Evolutionary conservation across 768 basidiomycete genomes (phyloP), one percentile per base, ranked within the genome.

Genomic region (Macrolepiota albuminosa): DNA sequence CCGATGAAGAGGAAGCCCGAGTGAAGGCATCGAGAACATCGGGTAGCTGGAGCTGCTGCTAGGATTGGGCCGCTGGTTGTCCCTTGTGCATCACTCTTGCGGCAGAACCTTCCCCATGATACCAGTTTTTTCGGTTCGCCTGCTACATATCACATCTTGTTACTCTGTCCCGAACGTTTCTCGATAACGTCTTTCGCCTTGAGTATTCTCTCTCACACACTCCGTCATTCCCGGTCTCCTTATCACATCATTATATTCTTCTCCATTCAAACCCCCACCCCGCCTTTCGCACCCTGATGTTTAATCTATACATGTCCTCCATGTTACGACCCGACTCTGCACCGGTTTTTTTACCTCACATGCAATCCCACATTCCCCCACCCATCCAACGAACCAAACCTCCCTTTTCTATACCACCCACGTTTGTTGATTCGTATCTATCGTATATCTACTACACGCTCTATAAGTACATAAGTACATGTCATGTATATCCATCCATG

Each of bases 1-100:
- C 90, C 26, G 89, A 89, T 58, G 88, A 84, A 67, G 90, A 93
- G 69, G 89, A 88, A 68, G 88, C 87, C 21, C 78, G 81, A 50
- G 79, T 78, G 67, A 82, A 80, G 65, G 78, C 78, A 47, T 75
- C 74, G 60, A 80, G 80, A 57, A 69, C 76, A 45, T 75, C 77
- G 18, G 75, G 82, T 33, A 80, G 82, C 57, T 91, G 88, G 89
- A 86, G 75, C 69, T 91, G 89, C 69, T 91, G 89, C 72, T 84
- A 80, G 72, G 73, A 68, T 74, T 61, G 63, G 66, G 57, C 31
- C 40, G 57, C 59, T 39, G 53, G 52, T 54, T 59, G 34, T 51
- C 56, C 51, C 31, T 56, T 36, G 29, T 50, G 56, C 42, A 58
- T 48, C 52, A 34, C 43, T 39, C 37, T 49, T 60, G 54, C 49